Percentiles rank a stretch among this genome's conserved stretches.
Conservation (phyloP, 352 stramenopile species). For the Pythium phragmiticola region DNA sequence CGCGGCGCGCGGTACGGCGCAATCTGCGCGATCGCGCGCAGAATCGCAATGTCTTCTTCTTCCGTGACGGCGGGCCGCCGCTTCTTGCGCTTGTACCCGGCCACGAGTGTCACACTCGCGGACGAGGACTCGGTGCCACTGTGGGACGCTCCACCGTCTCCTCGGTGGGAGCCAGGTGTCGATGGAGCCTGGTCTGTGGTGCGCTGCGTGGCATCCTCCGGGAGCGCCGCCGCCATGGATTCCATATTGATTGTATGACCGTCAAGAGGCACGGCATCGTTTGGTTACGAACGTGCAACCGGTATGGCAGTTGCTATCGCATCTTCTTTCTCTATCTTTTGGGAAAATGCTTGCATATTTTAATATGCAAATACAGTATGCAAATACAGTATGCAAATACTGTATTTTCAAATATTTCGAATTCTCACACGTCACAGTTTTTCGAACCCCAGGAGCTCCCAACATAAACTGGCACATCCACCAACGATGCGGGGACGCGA, state of each 20-base stretch:
- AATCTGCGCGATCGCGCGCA: conserved; percentile 10
- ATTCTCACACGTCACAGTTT: neutral
- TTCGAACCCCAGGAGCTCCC: neutral
- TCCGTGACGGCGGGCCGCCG: conserved; percentile 9
- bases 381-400: neutral
- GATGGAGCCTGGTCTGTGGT: neutral
- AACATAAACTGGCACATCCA: neutral
- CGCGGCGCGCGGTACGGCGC: conserved; percentile 1
- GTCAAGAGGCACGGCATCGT: too few relatives aligned
- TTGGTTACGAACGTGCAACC: too few relatives aligned
- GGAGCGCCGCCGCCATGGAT: neutral
- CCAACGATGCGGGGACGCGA: neutral
- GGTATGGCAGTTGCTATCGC: too few relatives aligned
- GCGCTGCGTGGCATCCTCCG: neutral
- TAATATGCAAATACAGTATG: neutral
- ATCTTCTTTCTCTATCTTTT: too few relatives aligned
- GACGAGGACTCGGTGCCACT: conserved; percentile 1
- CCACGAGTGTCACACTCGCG: neutral
- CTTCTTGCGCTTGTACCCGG: conserved; percentile 9
- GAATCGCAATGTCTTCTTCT: conserved; percentile 17
- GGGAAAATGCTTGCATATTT: neutral
- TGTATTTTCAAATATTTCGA: neutral
- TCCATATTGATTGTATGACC: neutral
- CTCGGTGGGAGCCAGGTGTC: neutral
- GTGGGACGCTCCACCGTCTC: neutral